These are phyloP conservation scores for Aspergillus luchuensis DNA, from an alignment of 2,329 filamentous ascomycete genomes.

Conservation along the genomic window DNA sequence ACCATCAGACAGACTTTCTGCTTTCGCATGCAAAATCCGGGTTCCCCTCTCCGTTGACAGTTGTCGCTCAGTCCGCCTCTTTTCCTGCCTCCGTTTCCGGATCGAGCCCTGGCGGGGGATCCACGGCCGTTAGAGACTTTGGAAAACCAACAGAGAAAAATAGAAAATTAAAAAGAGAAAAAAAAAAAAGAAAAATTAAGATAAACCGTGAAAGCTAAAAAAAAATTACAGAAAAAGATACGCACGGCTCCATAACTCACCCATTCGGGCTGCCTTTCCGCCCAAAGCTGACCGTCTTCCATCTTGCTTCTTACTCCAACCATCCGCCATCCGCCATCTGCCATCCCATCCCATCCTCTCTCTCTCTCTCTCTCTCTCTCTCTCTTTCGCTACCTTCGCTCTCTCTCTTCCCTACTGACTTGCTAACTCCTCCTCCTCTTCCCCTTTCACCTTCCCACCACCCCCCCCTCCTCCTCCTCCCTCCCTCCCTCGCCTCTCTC, in stretches of 20 bases:
- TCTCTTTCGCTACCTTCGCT: conserved; percentile 10
- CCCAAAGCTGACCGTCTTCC: conserved; percentile 22
- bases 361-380: conserved; percentile 12
- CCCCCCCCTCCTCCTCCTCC: conserved; percentile 17
- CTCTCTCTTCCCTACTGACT: not conserved
- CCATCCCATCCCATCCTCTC: conserved; percentile 10
- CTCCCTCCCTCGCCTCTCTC: conserved; percentile 15
- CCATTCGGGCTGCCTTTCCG: conserved; percentile 20
- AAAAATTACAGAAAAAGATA: conserved; percentile 17
- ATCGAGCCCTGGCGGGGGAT: conserved; percentile 38
- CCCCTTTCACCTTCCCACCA: conserved; percentile 18
- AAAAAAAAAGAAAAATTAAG: conserved; percentile 13
- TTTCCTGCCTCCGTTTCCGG: conserved; percentile 36
- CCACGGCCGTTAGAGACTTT: conserved; percentile 32
- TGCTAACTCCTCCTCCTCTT: conserved; percentile 7
- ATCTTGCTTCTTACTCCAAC: conserved; percentile 19
- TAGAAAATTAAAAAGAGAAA: conserved; percentile 4
- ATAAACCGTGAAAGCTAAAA: conserved; percentile 12
- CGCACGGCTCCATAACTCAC: conserved; percentile 18
- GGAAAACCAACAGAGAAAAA: conserved; percentile 14
- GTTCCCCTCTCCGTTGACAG: conserved; percentile 20
- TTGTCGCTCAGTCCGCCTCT: conserved; percentile 26
- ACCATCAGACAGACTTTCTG: conserved; percentile 5
- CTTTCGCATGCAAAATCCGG: conserved; percentile 19
- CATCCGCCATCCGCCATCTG: conserved; percentile 22